Evolutionary conservation across 768 basidiomycete species (phyloP).

Genomic region (Mycena rebaudengoi): DNA sequence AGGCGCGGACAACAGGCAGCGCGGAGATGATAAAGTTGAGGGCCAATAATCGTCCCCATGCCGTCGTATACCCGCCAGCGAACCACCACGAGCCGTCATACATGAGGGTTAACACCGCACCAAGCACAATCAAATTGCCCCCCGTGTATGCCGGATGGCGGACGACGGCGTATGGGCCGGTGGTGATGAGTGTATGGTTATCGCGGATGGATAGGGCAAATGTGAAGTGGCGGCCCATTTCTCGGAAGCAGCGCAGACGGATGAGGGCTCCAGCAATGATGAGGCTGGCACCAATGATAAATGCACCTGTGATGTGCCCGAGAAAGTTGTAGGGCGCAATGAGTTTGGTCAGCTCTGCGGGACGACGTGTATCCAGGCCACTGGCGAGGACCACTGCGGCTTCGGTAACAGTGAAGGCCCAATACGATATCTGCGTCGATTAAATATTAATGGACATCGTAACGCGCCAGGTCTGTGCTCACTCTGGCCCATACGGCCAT

Average conservation of each 20-base stretch:
- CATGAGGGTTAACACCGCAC: neutral
- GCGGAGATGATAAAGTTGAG: neutral
- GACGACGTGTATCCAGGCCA: too few species aligned
- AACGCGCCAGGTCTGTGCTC: neutral
- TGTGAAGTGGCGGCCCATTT: conserved; percentile 5
- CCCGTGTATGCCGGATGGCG: conserved; percentile 45
- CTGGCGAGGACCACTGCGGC: neutral
- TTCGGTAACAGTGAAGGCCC: neutral
- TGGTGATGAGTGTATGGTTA: conserved; percentile 30
- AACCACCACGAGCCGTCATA: neutral
- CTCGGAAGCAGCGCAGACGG: conserved; percentile 3
- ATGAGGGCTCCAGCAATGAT: neutral
- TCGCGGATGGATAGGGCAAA: conserved; percentile 1
- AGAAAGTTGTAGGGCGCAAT: neutral
- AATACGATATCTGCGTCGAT: neutral
- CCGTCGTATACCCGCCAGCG: neutral
- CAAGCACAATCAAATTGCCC: neutral
- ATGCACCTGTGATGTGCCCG: neutral
- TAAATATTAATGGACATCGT: too few species aligned
- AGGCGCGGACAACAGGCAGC: neutral
- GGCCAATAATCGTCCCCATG: neutral
- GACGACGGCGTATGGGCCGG: conserved; percentile 40
- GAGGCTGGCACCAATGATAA: neutral
- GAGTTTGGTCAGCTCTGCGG: neutral
- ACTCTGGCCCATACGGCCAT: neutral